A percentile compares a stretch with the other conserved stretches of the same genome.
Evolutionary conservation across 176 grass and related monocot genomes (phyloP).

Genomic region (Hsuehochloa calcarea): DNA sequence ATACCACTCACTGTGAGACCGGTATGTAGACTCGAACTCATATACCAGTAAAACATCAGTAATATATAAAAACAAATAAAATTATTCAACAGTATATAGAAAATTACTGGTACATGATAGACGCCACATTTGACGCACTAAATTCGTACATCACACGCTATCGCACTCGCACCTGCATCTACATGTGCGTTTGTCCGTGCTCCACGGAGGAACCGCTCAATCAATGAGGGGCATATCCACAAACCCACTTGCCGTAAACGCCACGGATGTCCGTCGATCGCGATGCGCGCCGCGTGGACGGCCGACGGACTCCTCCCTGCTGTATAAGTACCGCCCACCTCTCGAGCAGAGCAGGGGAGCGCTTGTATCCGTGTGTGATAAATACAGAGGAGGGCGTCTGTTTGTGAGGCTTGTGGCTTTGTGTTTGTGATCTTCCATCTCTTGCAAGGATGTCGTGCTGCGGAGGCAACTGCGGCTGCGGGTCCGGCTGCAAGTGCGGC

Average conservation of each 20-base stretch:
- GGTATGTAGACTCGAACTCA: too few species aligned
- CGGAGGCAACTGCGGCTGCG: slow-evolving; percentile 89
- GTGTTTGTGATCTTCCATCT: not conserved
- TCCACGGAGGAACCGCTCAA: not conserved
- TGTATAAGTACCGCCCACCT: not conserved
- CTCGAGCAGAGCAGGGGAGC: not conserved
- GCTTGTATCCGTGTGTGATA: not conserved
- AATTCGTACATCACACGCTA: too few species aligned
- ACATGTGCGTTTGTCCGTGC: not conserved
- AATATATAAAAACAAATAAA: too few species aligned
- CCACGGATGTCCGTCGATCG: not conserved
- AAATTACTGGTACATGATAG: too few species aligned
- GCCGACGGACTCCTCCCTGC: not conserved
- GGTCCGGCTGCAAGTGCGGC: slow-evolving; percentile 72
- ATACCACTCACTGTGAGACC: too few species aligned
- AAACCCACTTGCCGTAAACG: not conserved
- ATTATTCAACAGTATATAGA: too few species aligned
- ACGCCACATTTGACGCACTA: too few species aligned
- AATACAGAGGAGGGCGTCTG: not conserved
- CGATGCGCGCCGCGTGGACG: slow-evolving; percentile 24
- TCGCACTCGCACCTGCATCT: too few species aligned
- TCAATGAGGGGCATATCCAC: not conserved
- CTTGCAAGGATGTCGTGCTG: slow-evolving; percentile 77
- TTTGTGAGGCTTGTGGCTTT: not conserved
- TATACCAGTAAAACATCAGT: too few species aligned